phyloP scores from a whole-genome alignment of 1,284 basidiomycete genomes.

The Ustilago sp. region DNA sequence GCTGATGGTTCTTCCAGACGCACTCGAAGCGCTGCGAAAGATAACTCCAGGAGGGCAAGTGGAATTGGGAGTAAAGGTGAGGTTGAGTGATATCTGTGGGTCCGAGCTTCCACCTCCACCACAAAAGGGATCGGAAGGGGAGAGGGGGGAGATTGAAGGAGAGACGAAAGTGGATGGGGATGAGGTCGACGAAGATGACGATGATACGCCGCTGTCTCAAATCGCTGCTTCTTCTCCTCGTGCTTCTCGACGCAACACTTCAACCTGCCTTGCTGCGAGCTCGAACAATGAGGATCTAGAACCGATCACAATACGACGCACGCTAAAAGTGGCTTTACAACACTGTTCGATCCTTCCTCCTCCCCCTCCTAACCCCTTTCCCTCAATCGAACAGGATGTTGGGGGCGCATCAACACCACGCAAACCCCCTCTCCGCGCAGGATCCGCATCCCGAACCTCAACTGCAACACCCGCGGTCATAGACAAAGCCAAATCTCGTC shows the following conservation, averaged over 20 bases:
- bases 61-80: constrained; percentile 13
- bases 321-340: constrained; percentile 19
- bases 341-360: constrained; percentile 20
- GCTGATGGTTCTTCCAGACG: constrained; percentile 1
- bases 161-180: background rate
- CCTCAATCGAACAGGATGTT: background rate
- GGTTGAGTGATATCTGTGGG: constrained; percentile 9
- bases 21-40: constrained; percentile 12
- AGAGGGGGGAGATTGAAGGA: background rate
- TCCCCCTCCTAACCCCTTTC: background rate
- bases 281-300: background rate
- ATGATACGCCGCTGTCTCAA: constrained; percentile 40
- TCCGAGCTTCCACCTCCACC: background rate
- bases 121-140: background rate
- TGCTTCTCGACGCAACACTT: background rate
- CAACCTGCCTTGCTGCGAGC: background rate
- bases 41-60: background rate
- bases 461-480: constrained; percentile 1
- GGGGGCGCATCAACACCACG: constrained; percentile 7
- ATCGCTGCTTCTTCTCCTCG: constrained; percentile 23
- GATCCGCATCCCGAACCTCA: constrained; percentile 1
- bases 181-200: constrained; percentile 24
- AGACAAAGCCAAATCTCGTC: constrained; percentile 14
- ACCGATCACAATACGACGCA: background rate
- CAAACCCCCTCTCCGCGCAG: background rate